phyloP scores from a whole-genome alignment of 2,329 filamentous ascomycete species.

The Penicillium fuscoglaucum region DNA sequence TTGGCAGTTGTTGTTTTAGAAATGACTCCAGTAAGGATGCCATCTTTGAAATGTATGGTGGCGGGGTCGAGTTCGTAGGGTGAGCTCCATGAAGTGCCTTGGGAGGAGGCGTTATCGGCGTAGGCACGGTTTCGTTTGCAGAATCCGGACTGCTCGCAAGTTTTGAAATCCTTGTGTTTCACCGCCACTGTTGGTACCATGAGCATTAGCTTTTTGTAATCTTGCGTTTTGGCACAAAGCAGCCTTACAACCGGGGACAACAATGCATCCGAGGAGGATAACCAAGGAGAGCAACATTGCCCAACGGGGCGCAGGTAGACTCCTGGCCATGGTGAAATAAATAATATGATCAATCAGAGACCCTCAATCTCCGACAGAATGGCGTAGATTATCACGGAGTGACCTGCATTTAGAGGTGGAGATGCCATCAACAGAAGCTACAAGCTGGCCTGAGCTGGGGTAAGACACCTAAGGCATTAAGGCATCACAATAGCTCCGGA shows the following conservation, averaged over 20 bases:
- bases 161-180: conserved; percentile 97
- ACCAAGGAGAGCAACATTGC: conserved; percentile 63
- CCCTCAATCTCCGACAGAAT: conserved; percentile 34
- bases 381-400: conserved; percentile 17
- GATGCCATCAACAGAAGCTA: conserved; percentile 26
- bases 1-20: conserved; percentile 71
- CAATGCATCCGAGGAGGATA: conserved; percentile 58
- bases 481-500: conserved; percentile 9
- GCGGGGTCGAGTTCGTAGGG: conserved; percentile 76
- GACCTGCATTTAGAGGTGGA: conserved; percentile 33
- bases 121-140: conserved; percentile 92
- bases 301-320: conserved; percentile 61
- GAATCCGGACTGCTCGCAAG: conserved; percentile 92
- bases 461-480: conserved; percentile 29
- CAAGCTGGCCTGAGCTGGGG: conserved; percentile 39
- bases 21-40: conserved; percentile 76
- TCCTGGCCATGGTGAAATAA: conserved; percentile 51
- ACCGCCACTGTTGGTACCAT: conserved; percentile 63
- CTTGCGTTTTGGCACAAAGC: background rate
- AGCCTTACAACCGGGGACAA: conserved; percentile 64
- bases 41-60: conserved; percentile 73
- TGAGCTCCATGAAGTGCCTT: conserved; percentile 69
- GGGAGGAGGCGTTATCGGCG: conserved; percentile 71
- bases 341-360: conserved; percentile 32
- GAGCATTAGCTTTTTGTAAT: conserved; percentile 5